These are phyloP conservation scores for Hypoxylon rickii DNA, from an alignment of 495 filamentous ascomycete genomes.

Conservation along the genomic window DNA sequence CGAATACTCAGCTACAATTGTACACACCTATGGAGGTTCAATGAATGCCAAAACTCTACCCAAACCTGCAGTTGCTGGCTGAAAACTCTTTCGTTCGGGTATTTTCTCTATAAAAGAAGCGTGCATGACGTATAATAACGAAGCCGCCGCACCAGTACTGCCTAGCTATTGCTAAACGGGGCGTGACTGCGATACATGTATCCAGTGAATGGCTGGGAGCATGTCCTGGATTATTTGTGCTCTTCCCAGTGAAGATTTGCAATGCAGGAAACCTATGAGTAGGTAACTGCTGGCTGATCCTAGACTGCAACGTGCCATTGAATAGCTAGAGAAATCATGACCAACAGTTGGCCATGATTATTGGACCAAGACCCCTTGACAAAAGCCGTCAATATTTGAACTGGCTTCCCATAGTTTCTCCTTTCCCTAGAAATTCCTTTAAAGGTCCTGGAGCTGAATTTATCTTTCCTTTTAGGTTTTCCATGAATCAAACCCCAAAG, in stretches of 20 bases:
- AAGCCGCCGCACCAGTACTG: too few relatives aligned
- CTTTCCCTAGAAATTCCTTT: not conserved
- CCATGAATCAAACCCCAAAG: too few relatives aligned
- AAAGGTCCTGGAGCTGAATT: not conserved
- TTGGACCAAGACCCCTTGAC: too few relatives aligned
- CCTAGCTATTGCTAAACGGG: too few relatives aligned
- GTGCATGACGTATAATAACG: not conserved
- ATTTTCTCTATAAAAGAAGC: conserved; percentile 30
- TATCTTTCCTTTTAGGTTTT: not conserved
- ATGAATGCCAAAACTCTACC: not conserved
- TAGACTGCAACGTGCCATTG: not conserved
- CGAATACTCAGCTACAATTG: too few relatives aligned
- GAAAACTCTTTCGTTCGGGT: conserved; percentile 15
- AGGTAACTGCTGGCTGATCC: not conserved
- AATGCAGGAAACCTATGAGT: not conserved
- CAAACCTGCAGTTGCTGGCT: conserved; percentile 16
- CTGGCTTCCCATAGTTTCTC: too few relatives aligned
- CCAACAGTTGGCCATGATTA: too few relatives aligned
- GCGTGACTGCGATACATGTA: too few relatives aligned
- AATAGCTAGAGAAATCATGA: not conserved
- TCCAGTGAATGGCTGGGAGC: too few relatives aligned
- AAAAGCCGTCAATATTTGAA: too few relatives aligned
- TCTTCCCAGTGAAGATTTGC: not conserved
- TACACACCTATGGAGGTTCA: too few relatives aligned
- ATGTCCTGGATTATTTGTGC: too few relatives aligned